Evolutionary conservation across 192 early-diverging fungal species (phyloP).

Genomic region (Coemansia sp.): DNA sequence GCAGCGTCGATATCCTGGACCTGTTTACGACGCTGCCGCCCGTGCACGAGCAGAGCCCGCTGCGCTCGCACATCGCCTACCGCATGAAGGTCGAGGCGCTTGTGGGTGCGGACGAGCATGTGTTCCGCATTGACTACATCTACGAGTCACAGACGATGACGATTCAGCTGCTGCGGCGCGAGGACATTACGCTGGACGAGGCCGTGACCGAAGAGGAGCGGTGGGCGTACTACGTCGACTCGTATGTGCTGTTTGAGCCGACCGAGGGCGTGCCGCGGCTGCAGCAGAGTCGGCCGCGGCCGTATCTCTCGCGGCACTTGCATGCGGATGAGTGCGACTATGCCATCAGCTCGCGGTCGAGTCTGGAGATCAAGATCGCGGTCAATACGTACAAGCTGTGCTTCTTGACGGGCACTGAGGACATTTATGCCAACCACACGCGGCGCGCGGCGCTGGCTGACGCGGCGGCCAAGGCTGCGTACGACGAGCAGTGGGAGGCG

Average conservation of each 20-base stretch:
- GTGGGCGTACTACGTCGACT: slow-evolving; percentile 95
- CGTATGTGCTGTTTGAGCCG: slow-evolving; percentile 86
- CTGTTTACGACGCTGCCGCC: slow-evolving; percentile 63
- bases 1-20: slow-evolving; percentile 63
- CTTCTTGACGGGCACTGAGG: slow-evolving; percentile 94
- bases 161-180: slow-evolving; percentile 86
- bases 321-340: slow-evolving; percentile 57
- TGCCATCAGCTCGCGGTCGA: slow-evolving; percentile 70
- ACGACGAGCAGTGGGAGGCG: slow-evolving; percentile 27
- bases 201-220: slow-evolving; percentile 86
- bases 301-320: slow-evolving; percentile 70
- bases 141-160: slow-evolving; percentile 66
- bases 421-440: slow-evolving; percentile 70
- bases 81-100: slow-evolving; percentile 72
- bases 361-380: slow-evolving; percentile 95
- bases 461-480: slow-evolving; percentile 22
- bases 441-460: slow-evolving; percentile 30
- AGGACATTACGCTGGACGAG: slow-evolving; percentile 83
- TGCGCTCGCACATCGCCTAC: slow-evolving; percentile 71
- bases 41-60: slow-evolving; percentile 56
- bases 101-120: slow-evolving; percentile 76
- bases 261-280: slow-evolving; percentile 74
- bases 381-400: slow-evolving; percentile 98
- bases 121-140: slow-evolving; percentile 80
- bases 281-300: slow-evolving; percentile 58